phyloP scores from a whole-genome alignment of 2,329 filamentous ascomycete genomes.

The Chrysoporthe austroafricana region DNA sequence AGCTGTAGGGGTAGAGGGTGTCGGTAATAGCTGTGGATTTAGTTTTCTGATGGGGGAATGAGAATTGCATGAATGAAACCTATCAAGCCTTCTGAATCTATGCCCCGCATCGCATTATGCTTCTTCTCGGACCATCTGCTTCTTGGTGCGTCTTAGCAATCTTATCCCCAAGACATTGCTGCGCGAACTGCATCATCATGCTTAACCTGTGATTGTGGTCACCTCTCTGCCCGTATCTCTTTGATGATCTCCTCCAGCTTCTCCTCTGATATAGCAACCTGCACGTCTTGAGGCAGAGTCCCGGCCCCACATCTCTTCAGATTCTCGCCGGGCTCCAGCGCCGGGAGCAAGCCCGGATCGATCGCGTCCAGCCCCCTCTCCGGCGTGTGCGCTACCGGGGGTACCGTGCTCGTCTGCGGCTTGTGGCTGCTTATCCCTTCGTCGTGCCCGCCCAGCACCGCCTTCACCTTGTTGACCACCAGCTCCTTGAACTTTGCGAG shows the following conservation, averaged over 20 bases:
- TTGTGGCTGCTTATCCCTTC: conserved; percentile 6
- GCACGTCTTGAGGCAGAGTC: conserved; percentile 20
- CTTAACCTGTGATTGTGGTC: background rate
- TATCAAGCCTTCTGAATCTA: background rate
- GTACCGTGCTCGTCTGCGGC: conserved; percentile 2
- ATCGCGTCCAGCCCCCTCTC: conserved; percentile 27
- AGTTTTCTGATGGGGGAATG: background rate
- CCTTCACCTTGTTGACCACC: conserved; percentile 40
- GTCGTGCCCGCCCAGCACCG: conserved; percentile 18
- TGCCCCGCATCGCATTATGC: background rate
- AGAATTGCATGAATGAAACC: background rate
- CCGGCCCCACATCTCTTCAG: conserved; percentile 15
- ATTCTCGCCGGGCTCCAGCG: conserved; percentile 7
- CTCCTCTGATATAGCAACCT: conserved; percentile 26
- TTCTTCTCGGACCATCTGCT: background rate
- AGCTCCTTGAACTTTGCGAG: conserved; percentile 58
- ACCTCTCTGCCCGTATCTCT: conserved; percentile 5
- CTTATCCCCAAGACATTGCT: background rate
- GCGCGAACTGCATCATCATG: background rate
- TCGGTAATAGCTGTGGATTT: too few species aligned
- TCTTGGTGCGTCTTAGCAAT: background rate
- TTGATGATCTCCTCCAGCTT: conserved; percentile 25
- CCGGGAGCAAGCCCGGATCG: conserved; percentile 24
- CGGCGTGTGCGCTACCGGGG: conserved; percentile 1
- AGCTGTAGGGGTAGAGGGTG: background rate